Conservation (phyloP, 441 rosid genomes). For the Breynia disticha region DNA sequence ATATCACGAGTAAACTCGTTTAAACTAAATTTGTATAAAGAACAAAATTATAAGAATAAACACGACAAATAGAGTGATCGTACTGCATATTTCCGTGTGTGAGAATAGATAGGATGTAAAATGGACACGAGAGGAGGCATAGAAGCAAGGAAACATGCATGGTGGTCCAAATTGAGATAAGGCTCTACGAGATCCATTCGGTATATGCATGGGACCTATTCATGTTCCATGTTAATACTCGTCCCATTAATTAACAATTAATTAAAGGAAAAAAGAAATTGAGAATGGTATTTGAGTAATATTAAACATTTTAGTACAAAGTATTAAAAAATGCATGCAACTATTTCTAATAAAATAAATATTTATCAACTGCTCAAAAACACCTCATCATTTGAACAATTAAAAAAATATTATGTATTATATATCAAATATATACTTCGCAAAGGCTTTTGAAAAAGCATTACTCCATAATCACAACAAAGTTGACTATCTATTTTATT, state of each 20-base stretch:
- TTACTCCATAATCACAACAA: constrained; percentile 8
- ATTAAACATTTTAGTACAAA: not conserved
- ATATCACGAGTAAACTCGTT: too few species aligned
- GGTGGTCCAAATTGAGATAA: too few species aligned
- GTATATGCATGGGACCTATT: too few species aligned
- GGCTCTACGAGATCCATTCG: too few species aligned
- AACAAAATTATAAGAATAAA: too few species aligned
- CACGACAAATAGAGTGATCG: too few species aligned
- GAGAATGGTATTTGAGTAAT: not conserved
- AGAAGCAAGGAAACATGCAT: too few species aligned
- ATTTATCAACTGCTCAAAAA: not conserved
- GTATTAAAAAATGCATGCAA: constrained; percentile 5
- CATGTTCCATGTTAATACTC: not conserved
- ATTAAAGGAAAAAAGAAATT: not conserved
- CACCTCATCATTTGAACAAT: constrained; percentile 7
- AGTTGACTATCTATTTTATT: constrained; percentile 16
- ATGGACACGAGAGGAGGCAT: too few species aligned
- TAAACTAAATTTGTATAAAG: too few species aligned
- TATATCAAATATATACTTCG: not conserved
- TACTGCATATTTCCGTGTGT: too few species aligned
- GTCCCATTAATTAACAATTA: not conserved
- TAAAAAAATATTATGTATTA: not conserved
- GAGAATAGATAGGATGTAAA: too few species aligned
- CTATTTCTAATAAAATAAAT: not conserved
- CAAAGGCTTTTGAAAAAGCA: constrained; percentile 5